Base-by-base conservation (phyloP, 768 basidiomycete species). In the Lactarius tabidus region DNA sequence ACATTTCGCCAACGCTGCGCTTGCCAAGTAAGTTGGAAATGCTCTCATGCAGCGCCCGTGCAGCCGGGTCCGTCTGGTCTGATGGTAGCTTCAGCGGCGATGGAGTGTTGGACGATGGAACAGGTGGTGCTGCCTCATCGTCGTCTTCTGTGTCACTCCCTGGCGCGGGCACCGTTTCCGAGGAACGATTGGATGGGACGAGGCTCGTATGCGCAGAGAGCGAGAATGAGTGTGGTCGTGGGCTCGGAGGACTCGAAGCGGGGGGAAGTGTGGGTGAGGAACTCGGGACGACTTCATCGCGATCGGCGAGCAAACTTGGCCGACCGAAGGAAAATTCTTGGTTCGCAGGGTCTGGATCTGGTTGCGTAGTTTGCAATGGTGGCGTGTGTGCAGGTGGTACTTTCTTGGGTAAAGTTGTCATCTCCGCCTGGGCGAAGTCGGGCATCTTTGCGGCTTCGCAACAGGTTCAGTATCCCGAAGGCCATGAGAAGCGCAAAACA, bases 11-110 rank as follows among this genome's bases (percentile, higher is more conserved):
- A 29, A 58, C 60, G 43, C 28, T 78, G 10, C 89, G 80, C 73
- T 93, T 92, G 10, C 89, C 90, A 18, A 92, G 77, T 62, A 91
- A 74, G 26, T 83, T 82, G 6, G 85, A 84, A 57, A 91, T 83
- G 65, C 84, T 88, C 68, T 90, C 86, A 67, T 89, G 83, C 26
- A 91, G 76, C 20, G 82, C 87, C 69, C 78, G 82, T n/a, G 85
- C 29, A 79, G 79, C 57, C 7, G 48, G 60, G 29, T 81, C 79
- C 56, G 77, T 76, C 55, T 80, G 78, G 35, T 84, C 78, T 59
- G 69, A 71, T 62, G 29, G 79, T 9, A 43, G 75, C 48, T 78
- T 81, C 0, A 62, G 59, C 6, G 76, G 69, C 1, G 76, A 74
- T 41, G 73, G 61, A 10, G 61, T 59, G 26, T 64, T 60, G 38